phyloP scores from a whole-genome alignment of 108 stramenopile species.

The Cylindrotheca closterium region DNA sequence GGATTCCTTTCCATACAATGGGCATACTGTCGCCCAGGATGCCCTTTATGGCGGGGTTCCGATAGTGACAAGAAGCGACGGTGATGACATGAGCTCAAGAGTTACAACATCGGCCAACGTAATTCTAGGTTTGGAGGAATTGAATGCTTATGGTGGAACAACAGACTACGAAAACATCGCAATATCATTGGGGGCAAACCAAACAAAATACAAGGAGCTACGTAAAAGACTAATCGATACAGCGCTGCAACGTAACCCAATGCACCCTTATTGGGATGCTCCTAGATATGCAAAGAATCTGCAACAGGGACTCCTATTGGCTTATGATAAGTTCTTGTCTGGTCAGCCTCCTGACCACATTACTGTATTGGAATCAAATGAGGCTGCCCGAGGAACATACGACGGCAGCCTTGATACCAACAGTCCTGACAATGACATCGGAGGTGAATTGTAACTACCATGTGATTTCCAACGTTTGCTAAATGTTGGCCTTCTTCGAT shows the following conservation, averaged over 20 bases:
- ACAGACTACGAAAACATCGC: constrained; percentile 71
- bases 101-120: constrained; percentile 81
- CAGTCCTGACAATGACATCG: constrained; percentile 22
- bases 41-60: constrained; percentile 82
- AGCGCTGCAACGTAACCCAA: constrained; percentile 72
- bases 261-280: constrained; percentile 90
- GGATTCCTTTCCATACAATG: constrained; percentile 86
- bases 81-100: constrained; percentile 79
- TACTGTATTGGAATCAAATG: constrained; percentile 46
- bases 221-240: constrained; percentile 62
- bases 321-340: constrained; percentile 61
- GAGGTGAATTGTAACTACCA: constrained; percentile 34
- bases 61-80: constrained; percentile 81
- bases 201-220: constrained; percentile 37
- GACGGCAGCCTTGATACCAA: constrained; percentile 37
- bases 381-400: constrained; percentile 41
- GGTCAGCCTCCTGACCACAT: constrained; percentile 54
- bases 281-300: constrained; percentile 77
- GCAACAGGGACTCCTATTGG: constrained; percentile 52
- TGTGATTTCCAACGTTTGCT: not conserved
- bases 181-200: constrained; percentile 60
- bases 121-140: constrained; percentile 69
- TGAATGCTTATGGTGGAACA: constrained; percentile 73
- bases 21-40: constrained; percentile 85
- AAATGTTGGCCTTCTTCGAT: no score